Conservation (phyloP, 2,329 filamentous ascomycete species). For the Helotiales sp. region DNA sequence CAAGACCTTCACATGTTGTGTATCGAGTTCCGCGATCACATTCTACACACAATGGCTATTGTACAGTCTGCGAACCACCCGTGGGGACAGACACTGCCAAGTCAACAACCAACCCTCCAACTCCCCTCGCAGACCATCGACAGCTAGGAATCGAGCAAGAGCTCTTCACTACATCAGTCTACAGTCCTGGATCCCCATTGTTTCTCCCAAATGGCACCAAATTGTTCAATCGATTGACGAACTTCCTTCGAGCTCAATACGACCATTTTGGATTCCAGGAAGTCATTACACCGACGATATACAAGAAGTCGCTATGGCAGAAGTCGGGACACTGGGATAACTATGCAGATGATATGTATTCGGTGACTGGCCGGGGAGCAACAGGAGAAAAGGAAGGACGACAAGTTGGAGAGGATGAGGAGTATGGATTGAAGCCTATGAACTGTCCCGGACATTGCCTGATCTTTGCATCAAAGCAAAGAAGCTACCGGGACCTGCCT, state of each 20-base stretch:
- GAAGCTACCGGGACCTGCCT: constrained; percentile 80
- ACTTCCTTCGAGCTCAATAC: constrained; percentile 84
- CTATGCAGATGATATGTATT: constrained; percentile 92
- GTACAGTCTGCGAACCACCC: constrained; percentile 39
- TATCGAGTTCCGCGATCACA: constrained; percentile 17
- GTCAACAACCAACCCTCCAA: constrained; percentile 26
- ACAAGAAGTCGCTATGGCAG: constrained; percentile 86
- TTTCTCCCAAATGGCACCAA: constrained; percentile 82
- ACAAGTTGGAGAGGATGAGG: constrained; percentile 62
- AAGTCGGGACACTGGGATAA: constrained; percentile 87
- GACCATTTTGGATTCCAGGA: constrained; percentile 84
- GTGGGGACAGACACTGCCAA: constrained; percentile 19
- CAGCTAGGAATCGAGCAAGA: constrained; percentile 68
- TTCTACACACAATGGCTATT: constrained; percentile 38
- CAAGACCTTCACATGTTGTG: constrained; percentile 19
- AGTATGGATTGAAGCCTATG: constrained; percentile 90
- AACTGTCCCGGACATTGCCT: constrained; percentile 91
- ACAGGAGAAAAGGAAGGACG: constrained; percentile 43
- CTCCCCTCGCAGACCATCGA: constrained; percentile 57
- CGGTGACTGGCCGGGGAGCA: constrained; percentile 61
- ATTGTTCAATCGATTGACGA: constrained; percentile 82
- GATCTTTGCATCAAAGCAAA: constrained; percentile 74
- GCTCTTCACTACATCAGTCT: constrained; percentile 78
- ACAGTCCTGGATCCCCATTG: constrained; percentile 84
- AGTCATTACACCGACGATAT: constrained; percentile 88